Percentiles rank a stretch among this genome's conserved stretches.
Conservation (phyloP, 805 yeast genomes). For the Monosporozyma aquatica region DNA sequence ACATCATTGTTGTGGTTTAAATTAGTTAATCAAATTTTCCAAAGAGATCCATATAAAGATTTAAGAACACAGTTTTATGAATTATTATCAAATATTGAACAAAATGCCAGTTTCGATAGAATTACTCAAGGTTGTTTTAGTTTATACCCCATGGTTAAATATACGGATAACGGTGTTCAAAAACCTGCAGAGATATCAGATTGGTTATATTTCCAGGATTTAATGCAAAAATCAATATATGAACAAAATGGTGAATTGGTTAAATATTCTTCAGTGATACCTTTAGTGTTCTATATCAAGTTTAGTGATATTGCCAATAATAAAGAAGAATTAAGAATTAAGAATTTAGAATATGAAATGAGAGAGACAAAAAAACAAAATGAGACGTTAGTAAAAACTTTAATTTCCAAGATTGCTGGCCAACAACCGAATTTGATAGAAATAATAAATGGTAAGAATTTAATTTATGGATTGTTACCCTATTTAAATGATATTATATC, state of each 20-base stretch:
- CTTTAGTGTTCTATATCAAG: constrained; percentile 51
- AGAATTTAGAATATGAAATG: constrained; percentile 25
- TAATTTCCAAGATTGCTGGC: constrained; percentile 14
- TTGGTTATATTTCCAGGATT: constrained; percentile 70
- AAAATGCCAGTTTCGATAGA: constrained; percentile 48
- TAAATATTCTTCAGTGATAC: constrained; percentile 47
- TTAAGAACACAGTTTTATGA: constrained; percentile 41
- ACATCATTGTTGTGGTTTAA: constrained; percentile 56
- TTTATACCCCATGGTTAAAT: constrained; percentile 49
- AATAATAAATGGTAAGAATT: constrained; percentile 14
- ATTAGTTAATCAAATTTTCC: constrained; percentile 53
- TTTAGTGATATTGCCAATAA: constrained; percentile 55
- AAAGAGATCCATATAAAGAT: constrained; percentile 37
- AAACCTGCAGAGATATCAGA: constrained; percentile 59
- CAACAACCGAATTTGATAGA: constrained; percentile 10
- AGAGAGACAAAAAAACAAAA: constrained; percentile 25
- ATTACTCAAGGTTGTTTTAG: constrained; percentile 67
- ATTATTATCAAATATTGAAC: constrained; percentile 40
- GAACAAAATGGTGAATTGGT: constrained; percentile 38
- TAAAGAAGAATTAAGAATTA: constrained; percentile 25
- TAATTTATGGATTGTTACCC: constrained; percentile 31
- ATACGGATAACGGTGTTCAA: constrained; percentile 51
- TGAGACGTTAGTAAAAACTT: constrained; percentile 23
- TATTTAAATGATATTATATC: constrained; percentile 26
- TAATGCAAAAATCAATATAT: constrained; percentile 32